Evolutionary conservation across 176 grass and related monocot genomes (phyloP).

Genomic region (Rhipidocladum racemiflorum): DNA sequence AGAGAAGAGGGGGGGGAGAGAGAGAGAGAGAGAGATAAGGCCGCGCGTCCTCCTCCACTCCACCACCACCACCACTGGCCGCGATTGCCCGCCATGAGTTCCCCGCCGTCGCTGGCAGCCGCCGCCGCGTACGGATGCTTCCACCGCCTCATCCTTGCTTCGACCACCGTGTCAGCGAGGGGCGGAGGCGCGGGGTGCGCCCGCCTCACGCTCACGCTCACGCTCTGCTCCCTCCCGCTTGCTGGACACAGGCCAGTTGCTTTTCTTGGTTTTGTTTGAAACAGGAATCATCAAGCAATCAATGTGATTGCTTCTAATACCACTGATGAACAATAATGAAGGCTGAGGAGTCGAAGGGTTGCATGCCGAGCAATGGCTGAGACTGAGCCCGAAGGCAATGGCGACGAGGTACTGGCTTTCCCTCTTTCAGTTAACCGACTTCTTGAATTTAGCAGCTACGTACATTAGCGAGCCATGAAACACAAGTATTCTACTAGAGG

Average conservation of each 20-base stretch:
- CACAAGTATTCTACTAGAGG: too few species aligned
- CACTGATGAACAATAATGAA: conserved; percentile 3
- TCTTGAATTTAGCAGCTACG: not conserved
- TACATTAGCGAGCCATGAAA: not conserved
- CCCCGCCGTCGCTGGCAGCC: conserved; percentile 15
- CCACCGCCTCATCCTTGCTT: conserved; percentile 34
- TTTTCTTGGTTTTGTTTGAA: not conserved
- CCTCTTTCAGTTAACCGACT: not conserved
- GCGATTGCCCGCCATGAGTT: conserved; percentile 33
- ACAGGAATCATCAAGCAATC: not conserved
- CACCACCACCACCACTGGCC: conserved; percentile 14
- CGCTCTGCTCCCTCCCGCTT: conserved; percentile 19
- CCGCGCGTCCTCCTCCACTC: conserved; percentile 33
- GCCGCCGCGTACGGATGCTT: conserved; percentile 27
- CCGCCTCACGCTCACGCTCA: not conserved
- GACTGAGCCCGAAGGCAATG: conserved; percentile 55
- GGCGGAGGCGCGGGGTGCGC: not conserved
- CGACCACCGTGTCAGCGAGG: not conserved
- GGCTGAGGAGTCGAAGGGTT: conserved; percentile 35
- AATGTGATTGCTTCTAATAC: not conserved
- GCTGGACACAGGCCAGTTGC: conserved; percentile 6
- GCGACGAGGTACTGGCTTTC: conserved; percentile 31
- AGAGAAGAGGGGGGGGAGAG: not conserved
- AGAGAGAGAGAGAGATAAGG: conserved; percentile 26
- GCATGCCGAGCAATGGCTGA: conserved; percentile 54